phyloP scores from a whole-genome alignment of 768 basidiomycete genomes.

The Psilocybe tampanensis region DNA sequence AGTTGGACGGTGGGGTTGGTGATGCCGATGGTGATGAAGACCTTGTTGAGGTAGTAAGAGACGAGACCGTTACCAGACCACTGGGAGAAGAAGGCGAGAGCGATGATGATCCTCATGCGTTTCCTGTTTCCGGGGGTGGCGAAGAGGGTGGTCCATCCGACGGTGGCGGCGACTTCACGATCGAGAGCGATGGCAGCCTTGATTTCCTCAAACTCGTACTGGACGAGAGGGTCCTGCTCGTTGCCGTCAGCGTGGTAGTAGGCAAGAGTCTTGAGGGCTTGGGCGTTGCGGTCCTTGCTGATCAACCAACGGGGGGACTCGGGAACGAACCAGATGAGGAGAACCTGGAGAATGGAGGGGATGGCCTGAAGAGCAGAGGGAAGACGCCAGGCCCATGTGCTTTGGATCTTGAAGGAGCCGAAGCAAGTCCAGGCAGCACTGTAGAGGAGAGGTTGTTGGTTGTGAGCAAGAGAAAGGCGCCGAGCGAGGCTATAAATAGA shows the following conservation, averaged over 20 bases:
- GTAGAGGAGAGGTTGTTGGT: background rate
- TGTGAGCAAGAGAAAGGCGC: background rate
- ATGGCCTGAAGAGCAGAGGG: constrained; percentile 74
- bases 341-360: constrained; percentile 69
- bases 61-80: constrained; percentile 88
- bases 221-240: constrained; percentile 62
- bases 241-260: constrained; percentile 86
- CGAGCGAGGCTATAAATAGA: constrained; percentile 17
- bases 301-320: constrained; percentile 88
- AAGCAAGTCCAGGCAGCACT: constrained; percentile 86
- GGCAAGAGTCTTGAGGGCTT: constrained; percentile 72
- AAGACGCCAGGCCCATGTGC: constrained; percentile 81
- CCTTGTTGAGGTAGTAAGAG: constrained; percentile 79
- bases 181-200: constrained; percentile 76
- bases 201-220: constrained; percentile 81
- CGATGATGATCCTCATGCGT: constrained; percentile 77
- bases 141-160: constrained; percentile 74
- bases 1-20: constrained; percentile 63
- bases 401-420: constrained; percentile 72
- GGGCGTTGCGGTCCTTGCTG: constrained; percentile 68
- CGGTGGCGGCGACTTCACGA: constrained; percentile 53
- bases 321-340: constrained; percentile 68
- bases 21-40: constrained; percentile 71
- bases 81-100: constrained; percentile 82
- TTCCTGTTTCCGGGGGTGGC: constrained; percentile 69